A percentile compares a stretch with the other conserved stretches of the same genome.
Evolutionary conservation across 2,329 filamentous ascomycete genomes (phyloP).

Genomic region (Diaporthe citrichinensis): DNA sequence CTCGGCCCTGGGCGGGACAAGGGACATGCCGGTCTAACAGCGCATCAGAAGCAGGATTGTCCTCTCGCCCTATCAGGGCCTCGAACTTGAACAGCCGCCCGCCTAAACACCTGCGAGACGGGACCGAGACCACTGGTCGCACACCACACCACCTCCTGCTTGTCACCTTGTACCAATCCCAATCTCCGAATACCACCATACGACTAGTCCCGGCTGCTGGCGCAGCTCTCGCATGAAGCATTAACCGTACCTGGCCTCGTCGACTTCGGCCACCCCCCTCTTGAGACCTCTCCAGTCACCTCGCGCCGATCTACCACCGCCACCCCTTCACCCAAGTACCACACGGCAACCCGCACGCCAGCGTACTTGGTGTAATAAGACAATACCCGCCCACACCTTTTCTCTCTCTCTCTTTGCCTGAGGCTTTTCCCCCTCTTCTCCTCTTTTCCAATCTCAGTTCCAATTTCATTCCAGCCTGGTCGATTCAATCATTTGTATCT

Average conservation of each 20-base stretch:
- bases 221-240: conserved; percentile 38
- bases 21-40: conserved; percentile 38
- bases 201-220: conserved; percentile 23
- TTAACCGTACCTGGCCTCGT: conserved; percentile 40
- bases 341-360: conserved; percentile 40
- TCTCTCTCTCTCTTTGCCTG: neutral
- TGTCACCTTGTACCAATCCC: conserved; percentile 29
- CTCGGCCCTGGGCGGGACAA: conserved; percentile 21
- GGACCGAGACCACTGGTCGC: conserved; percentile 36
- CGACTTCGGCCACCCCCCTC: conserved; percentile 21
- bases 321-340: conserved; percentile 31
- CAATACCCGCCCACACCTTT: conserved; percentile 39
- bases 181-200: conserved; percentile 22
- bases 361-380: conserved; percentile 40
- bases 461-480: neutral
- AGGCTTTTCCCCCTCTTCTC: conserved; percentile 19
- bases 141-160: conserved; percentile 31
- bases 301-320: conserved; percentile 38
- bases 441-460: conserved; percentile 2
- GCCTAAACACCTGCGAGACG: conserved; percentile 37
- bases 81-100: conserved; percentile 23
- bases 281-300: conserved; percentile 41
- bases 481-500: neutral
- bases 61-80: conserved; percentile 34
- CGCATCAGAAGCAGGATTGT: conserved; percentile 11